Percentiles rank a stretch among this genome's conserved stretches.
Conservation (phyloP, 2,329 filamentous ascomycete species). For the Trichoderma oligosporum region DNA sequence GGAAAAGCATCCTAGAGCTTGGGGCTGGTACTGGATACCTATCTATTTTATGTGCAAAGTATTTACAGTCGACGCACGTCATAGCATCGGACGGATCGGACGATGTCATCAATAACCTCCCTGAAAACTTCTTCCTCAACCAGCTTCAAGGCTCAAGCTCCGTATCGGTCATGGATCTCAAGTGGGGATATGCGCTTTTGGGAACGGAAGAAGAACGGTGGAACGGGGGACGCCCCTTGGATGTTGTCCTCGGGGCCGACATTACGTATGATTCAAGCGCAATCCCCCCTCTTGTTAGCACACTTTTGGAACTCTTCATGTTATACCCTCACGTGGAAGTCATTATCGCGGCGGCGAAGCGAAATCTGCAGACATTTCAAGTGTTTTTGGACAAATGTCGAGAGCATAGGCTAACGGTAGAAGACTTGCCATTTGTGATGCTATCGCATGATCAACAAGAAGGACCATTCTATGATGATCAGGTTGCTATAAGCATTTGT, state of each 20-base stretch:
- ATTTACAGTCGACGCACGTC: conserved; percentile 56
- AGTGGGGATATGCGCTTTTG: conserved; percentile 60
- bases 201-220: conserved; percentile 54
- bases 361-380: conserved; percentile 66
- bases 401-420: conserved; percentile 42
- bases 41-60: conserved; percentile 68
- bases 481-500: conserved; percentile 56
- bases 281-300: conserved; percentile 61
- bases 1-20: conserved; percentile 64
- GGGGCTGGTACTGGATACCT: conserved; percentile 75
- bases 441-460: conserved; percentile 42
- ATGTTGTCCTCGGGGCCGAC: conserved; percentile 71
- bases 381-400: conserved; percentile 59
- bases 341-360: conserved; percentile 66
- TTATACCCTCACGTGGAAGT: conserved; percentile 55
- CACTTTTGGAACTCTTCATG: conserved; percentile 58
- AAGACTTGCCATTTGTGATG: conserved; percentile 42
- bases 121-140: conserved; percentile 67
- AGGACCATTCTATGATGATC: conserved; percentile 62
- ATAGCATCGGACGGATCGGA: conserved; percentile 72
- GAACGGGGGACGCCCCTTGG: conserved; percentile 46
- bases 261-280: conserved; percentile 69
- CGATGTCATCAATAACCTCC: conserved; percentile 64
- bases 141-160: conserved; percentile 48
- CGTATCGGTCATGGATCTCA: conserved; percentile 53